phyloP scores from a whole-genome alignment of 768 basidiomycete species.

The Kwoniella sp. region DNA sequence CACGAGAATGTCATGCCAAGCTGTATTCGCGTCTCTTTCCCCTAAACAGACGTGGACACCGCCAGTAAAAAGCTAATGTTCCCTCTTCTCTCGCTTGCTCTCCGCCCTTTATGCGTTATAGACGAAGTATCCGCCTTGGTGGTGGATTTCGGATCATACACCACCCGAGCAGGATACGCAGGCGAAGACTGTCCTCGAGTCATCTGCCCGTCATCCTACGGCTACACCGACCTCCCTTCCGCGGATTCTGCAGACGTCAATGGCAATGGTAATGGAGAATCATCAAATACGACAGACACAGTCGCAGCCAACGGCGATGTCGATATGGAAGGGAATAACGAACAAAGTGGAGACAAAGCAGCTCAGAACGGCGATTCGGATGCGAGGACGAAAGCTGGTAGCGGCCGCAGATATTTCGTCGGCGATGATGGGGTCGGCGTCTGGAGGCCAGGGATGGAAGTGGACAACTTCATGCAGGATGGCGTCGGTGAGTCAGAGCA shows the following conservation, averaged over 20 bases:
- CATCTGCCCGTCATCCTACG: conserved; percentile 85
- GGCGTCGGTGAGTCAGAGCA: conserved; percentile 68
- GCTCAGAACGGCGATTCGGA: conserved; percentile 13
- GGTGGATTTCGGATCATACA: conserved; percentile 87
- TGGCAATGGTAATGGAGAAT: conserved; percentile 44
- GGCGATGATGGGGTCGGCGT: conserved; percentile 86
- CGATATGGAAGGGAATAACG: conserved; percentile 39
- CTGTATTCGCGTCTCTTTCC: too few species aligned
- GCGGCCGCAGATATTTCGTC: conserved; percentile 64
- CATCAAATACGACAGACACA: neutral
- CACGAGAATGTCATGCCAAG: too few species aligned
- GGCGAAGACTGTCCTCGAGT: conserved; percentile 95
- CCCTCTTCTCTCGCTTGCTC: neutral
- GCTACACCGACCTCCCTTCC: conserved; percentile 61
- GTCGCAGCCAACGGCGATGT: conserved; percentile 47
- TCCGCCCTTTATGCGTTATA: conserved; percentile 57
- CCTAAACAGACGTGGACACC: neutral
- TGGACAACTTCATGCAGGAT: conserved; percentile 78
- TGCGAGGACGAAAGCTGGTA: neutral
- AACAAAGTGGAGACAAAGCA: neutral
- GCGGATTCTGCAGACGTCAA: conserved; percentile 6
- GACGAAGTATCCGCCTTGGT: conserved; percentile 98
- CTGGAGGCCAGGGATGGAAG: conserved; percentile 88
- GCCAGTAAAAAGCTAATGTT: conserved; percentile 5
- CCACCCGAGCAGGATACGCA: conserved; percentile 91